Percentiles rank a stretch among this genome's conserved stretches.
phyloP scores from a whole-genome alignment of 805 yeast species.

The Yarrowia keelungensis region DNA sequence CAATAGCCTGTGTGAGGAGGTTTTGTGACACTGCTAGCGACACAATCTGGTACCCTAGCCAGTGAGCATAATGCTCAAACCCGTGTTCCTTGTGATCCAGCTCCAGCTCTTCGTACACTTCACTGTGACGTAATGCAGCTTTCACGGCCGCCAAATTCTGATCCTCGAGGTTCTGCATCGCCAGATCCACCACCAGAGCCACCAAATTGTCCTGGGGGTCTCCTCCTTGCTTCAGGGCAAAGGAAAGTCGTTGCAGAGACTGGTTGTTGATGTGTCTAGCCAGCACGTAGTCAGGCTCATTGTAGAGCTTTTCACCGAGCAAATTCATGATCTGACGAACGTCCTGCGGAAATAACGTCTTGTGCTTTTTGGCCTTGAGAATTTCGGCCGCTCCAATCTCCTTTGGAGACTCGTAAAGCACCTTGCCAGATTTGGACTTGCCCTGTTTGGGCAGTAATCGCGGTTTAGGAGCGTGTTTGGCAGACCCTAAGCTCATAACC shows the following conservation, averaged over 20 bases:
- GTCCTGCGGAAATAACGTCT: not conserved
- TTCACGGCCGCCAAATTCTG: not conserved
- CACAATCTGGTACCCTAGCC: conserved; percentile 24
- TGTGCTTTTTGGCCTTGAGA: not conserved
- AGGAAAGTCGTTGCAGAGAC: not conserved
- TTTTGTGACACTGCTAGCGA: conserved; percentile 19
- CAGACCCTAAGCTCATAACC: not conserved
- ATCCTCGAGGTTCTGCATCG: conserved; percentile 13
- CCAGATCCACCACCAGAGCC: conserved; percentile 28
- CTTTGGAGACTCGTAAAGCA: not conserved
- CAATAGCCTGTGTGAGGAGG: not conserved
- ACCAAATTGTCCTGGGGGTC: conserved; percentile 16
- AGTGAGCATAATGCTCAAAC: not conserved
- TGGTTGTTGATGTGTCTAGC: not conserved
- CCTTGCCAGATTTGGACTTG: not conserved
- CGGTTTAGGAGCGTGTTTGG: not conserved
- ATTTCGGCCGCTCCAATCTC: not conserved
- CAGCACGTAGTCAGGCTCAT: not conserved
- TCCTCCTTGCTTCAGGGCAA: not conserved
- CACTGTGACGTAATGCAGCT: not conserved
- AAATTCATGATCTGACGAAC: not conserved
- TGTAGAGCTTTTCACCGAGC: conserved; percentile 3
- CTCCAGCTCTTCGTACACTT: not conserved
- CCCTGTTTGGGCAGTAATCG: not conserved
- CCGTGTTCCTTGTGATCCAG: not conserved